phyloP scores from a whole-genome alignment of 352 stramenopile genomes.

The Pythium apleroticum region DNA sequence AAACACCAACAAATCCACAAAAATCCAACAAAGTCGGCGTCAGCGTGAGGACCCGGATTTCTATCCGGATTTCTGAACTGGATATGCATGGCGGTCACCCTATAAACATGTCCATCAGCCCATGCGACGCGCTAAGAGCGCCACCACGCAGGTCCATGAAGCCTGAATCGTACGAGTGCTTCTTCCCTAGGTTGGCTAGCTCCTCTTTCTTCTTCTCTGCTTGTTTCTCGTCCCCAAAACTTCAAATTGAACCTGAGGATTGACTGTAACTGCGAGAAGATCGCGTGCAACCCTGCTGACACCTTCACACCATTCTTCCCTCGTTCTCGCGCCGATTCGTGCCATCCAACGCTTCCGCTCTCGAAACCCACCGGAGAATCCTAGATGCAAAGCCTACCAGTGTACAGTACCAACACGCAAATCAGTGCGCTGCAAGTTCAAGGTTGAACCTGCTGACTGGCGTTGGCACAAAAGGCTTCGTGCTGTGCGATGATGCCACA shows the following conservation, averaged over 20 bases:
- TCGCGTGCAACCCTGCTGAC: conserved; percentile 17
- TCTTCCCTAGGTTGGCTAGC: neutral
- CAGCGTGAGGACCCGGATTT: neutral
- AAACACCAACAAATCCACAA: too few relatives aligned
- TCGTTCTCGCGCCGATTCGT: neutral
- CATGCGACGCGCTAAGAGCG: neutral
- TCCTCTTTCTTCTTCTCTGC: neutral
- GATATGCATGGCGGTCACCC: too few relatives aligned
- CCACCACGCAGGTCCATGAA: neutral
- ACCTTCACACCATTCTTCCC: neutral
- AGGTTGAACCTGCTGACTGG: neutral
- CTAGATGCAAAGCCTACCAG: too few relatives aligned
- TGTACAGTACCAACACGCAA: neutral
- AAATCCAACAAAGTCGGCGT: neutral
- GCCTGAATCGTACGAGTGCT: too few relatives aligned
- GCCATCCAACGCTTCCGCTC: neutral
- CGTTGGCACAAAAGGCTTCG: neutral
- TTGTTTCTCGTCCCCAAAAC: neutral
- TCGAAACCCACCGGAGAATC: too few relatives aligned
- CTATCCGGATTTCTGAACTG: neutral
- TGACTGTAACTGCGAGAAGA: neutral
- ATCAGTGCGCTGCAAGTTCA: neutral
- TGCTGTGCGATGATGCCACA: neutral
- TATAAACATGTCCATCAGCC: neutral
- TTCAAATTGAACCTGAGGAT: conserved; percentile 28